Base-by-base conservation (phyloP, 2,329 filamentous ascomycete species). In the Sphaerulina musiva region DNA sequence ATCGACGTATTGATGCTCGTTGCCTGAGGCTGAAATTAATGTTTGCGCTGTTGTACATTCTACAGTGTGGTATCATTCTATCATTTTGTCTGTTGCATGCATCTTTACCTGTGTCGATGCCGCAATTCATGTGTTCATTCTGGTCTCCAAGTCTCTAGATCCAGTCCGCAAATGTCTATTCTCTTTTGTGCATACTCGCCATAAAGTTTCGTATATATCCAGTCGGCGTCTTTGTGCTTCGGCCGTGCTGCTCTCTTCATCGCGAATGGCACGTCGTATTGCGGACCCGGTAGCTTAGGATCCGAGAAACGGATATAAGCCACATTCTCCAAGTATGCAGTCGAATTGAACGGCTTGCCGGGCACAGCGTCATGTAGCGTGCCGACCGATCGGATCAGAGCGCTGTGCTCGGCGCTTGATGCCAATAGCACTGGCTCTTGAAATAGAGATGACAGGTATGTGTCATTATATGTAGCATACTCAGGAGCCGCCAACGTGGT, bases 151-250 rank as follows among this genome's bases (percentile, higher is more conserved):
- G 62, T 64, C 65, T 78, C 76, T 59, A 80, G 64, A 59, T 78
- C 77, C 56, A 80, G 65, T 47, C 76, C 77, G 63, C 77, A 80
- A 47, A 78, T 72, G 53, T 78, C 76, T 72, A 76, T 76, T 51
- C 77, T 69, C 60, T 70, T 70, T 59, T 76, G 72, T 45, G 75
- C 73, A 62, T 77, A 80, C 34, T 68, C 64, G 38, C 75, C 74
- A 59, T 79, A 79, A 54, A 78, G 62, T 49, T 67, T 72, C 58
- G 75, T 75, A 76, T 77, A 79, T 29, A 72, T 69, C 64, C 72
- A 73, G 54, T 75, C 69, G 7, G 75, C 74, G 53, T 76, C 71
- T 44, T 70, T 70, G 50, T 75, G 72, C 58, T 67, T 63, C n/a
- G 76, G 76, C 48, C 74, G 64, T 29, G 75, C 67, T 34, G 64